A percentile compares a stretch with the other conserved stretches of the same genome.
Evolutionary conservation across 257 asterid genomes (phyloP).

Genomic region (Solanum peruvianum): DNA sequence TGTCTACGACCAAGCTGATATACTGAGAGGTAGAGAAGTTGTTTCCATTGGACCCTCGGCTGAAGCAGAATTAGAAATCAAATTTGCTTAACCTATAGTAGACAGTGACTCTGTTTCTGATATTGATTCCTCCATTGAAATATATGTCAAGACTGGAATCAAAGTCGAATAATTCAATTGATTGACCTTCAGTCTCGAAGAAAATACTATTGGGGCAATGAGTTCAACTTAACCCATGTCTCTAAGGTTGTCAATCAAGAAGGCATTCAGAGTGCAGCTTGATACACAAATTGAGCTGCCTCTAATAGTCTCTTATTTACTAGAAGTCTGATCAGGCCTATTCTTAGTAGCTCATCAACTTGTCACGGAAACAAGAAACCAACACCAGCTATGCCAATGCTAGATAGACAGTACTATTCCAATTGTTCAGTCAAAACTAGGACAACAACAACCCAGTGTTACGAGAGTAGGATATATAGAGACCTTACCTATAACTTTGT

Average conservation of each 20-base stretch:
- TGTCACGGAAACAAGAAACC: neutral
- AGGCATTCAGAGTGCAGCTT: neutral
- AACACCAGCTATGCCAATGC: neutral
- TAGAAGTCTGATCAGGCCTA: neutral
- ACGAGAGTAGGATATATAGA: neutral
- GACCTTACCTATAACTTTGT: neutral
- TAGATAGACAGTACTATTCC: neutral
- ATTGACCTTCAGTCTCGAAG: neutral
- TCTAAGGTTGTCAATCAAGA: neutral
- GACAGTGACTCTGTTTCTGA: neutral
- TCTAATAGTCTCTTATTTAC: neutral
- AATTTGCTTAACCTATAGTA: neutral
- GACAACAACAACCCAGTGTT: neutral
- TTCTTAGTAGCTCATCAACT: neutral
- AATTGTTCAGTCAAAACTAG: too few relatives aligned
- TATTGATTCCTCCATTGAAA: neutral
- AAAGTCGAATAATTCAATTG: neutral
- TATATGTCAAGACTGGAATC: neutral
- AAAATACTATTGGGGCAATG: neutral
- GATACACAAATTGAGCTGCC: neutral
- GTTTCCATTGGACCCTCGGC: too few relatives aligned
- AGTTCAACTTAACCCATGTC: neutral
- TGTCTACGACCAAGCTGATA: neutral
- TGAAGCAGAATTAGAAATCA: neutral
- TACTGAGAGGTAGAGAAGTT: neutral